Base-by-base conservation (phyloP, 192 early-diverging fungal genomes). In the Mortierella claussenii region DNA sequence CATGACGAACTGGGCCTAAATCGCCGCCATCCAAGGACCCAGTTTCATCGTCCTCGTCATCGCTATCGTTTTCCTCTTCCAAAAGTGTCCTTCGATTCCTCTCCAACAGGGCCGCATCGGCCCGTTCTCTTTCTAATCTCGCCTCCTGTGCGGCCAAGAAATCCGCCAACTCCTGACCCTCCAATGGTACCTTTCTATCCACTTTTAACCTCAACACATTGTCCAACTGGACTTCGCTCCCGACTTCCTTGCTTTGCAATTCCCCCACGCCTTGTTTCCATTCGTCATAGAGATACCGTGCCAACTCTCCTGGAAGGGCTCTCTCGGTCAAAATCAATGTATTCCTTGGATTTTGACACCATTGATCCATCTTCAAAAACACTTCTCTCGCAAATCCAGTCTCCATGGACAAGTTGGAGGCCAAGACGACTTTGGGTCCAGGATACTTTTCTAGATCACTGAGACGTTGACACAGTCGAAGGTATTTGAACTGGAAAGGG, bases 401-500 rank as follows among this genome's bases (percentile, higher is more conserved):
- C 4, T 94, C 91, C 75, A 99, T 82, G 34, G 91, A 87, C n/a
- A 88, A 65, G 30, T 90, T 83, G 18, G 91, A 89, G 10, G 97
- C 94, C 71, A 97, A 71, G 5, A 98, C 91, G 4, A 98, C 91
- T 66, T 94, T 95, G 26, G 87, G 92, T 17, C 83, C 90, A 34
- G 88, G 83, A 47, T 88, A 83, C 56, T 87, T 80, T 48, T 92
- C 86, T 20, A 93, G 61, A 44, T 94, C 92, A 32, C 83, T 85
- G 21, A 94, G 53, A 55, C 83, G 82, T 49, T 93, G 90, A 36
- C 90, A 88, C 3, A 92, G 69, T 23, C 87, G 80, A 20, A 93
- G 68, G 53, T 89, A 92, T 69, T 89, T 92, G 82, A 98, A 93
- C 55, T 97, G 94, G 70, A 97, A 97, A 0, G 96, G 96, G 56